Conservation (phyloP, 345 rosid genomes). For the Passiflora organensis region DNA sequence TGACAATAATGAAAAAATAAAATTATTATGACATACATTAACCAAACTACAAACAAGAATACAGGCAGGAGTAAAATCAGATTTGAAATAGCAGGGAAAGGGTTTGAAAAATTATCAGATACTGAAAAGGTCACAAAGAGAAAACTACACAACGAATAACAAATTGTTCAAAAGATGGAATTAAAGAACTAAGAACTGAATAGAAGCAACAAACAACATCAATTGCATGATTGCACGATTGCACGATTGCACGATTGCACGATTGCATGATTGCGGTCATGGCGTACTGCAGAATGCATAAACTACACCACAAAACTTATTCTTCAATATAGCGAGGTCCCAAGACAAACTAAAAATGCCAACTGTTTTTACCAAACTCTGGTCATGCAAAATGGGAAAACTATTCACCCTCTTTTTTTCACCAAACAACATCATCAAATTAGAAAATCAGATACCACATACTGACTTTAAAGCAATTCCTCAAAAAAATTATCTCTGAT, state of each 20-base stretch:
- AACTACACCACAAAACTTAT: neutral
- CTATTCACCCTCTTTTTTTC: neutral
- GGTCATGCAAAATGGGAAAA: neutral
- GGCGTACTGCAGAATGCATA: no score
- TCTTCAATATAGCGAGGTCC: neutral
- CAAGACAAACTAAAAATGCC: no score
- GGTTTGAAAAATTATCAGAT: neutral
- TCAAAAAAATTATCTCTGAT: neutral
- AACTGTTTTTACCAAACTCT: neutral
- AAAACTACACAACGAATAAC: no score
- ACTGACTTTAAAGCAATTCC: neutral
- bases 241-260: no score
- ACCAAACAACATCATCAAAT: neutral
- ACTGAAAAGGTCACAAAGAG: no score
- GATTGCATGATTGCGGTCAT: no score
- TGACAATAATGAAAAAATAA: conserved; percentile 5
- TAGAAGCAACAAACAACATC: no score
- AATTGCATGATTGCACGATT: no score
- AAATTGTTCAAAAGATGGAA: no score
- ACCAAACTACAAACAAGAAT: neutral
- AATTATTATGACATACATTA: neutral
- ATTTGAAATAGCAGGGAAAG: neutral
- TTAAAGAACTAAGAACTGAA: no score
- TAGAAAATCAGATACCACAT: neutral
- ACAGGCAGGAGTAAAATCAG: neutral